phyloP scores from a whole-genome alignment of 2,329 filamentous ascomycete genomes.

The Cladosporium velox region DNA sequence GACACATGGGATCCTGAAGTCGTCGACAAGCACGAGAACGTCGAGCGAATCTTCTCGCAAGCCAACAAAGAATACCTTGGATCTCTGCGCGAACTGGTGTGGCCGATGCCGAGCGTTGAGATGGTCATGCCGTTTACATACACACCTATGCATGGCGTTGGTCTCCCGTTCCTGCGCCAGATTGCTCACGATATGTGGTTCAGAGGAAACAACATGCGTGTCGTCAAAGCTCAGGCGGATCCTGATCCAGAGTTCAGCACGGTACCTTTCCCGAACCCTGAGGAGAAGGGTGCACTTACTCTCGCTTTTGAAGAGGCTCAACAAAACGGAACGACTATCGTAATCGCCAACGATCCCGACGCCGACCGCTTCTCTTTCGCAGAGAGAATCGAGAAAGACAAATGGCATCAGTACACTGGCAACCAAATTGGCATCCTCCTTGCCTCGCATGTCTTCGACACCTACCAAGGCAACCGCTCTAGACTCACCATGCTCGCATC shows the following conservation, averaged over 20 bases:
- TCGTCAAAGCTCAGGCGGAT: constrained; percentile 54
- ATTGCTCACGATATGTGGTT: constrained; percentile 41
- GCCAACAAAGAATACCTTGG: constrained; percentile 48
- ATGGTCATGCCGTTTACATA: constrained; percentile 50
- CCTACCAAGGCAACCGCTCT: constrained; percentile 41
- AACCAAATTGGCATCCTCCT: constrained; percentile 65
- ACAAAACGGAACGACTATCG: constrained; percentile 49
- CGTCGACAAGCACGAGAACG: constrained; percentile 44
- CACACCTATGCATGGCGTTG: constrained; percentile 60
- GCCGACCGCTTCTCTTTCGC: constrained; percentile 65
- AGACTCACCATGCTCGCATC: constrained; percentile 61
- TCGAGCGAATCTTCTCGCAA: constrained; percentile 45
- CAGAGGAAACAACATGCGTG: constrained; percentile 41
- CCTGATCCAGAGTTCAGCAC: constrained; percentile 66
- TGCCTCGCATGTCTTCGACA: constrained; percentile 58
- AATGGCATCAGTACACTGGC: constrained; percentile 65
- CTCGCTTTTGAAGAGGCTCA: constrained; percentile 60
- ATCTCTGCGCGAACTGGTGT: constrained; percentile 41
- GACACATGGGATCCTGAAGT: constrained; percentile 50
- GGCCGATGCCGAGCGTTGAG: constrained; percentile 28
- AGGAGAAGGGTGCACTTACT: constrained; percentile 64
- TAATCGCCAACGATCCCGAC: constrained; percentile 66
- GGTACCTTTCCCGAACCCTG: constrained; percentile 65
- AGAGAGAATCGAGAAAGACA: constrained; percentile 55
- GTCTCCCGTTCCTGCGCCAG: constrained; percentile 50